Conservation (phyloP, 805 yeast genomes). For the Wickerhamiella bombiphila region DNA sequence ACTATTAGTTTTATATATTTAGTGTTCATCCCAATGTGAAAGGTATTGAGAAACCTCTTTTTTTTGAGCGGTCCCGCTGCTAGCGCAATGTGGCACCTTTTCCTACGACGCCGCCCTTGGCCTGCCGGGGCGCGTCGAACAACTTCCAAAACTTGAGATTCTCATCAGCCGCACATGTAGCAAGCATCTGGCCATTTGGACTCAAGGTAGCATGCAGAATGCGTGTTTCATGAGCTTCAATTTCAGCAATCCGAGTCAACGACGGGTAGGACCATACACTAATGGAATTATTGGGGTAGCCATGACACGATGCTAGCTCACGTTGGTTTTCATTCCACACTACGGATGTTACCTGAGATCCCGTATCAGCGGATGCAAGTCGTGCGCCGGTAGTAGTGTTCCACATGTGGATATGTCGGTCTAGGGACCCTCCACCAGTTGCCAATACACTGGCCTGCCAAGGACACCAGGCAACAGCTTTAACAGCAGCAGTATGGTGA, state of each 20-base stretch:
- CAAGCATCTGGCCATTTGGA: constrained; percentile 80
- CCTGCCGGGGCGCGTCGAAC: constrained; percentile 36
- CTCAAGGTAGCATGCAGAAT: constrained; percentile 71
- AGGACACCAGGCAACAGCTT: constrained; percentile 92
- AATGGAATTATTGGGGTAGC: constrained; percentile 76
- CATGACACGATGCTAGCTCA: constrained; percentile 89
- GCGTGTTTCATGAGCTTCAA: constrained; percentile 82
- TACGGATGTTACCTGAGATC: constrained; percentile 85
- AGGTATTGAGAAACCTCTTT: too few species aligned
- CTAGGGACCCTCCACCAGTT: constrained; percentile 95
- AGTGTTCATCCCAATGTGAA: too few species aligned
- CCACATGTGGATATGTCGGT: constrained; percentile 86
- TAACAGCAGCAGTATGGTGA: constrained; percentile 85
- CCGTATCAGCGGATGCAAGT: constrained; percentile 75
- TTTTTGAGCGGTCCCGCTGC: too few species aligned
- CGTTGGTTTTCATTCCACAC: constrained; percentile 55
- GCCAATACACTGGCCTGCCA: constrained; percentile 68
- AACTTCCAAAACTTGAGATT: constrained; percentile 89
- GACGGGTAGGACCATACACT: constrained; percentile 77
- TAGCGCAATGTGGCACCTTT: neutral
- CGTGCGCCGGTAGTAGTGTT: constrained; percentile 82
- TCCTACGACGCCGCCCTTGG: neutral
- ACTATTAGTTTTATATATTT: neutral
- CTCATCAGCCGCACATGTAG: constrained; percentile 94
- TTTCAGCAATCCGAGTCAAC: constrained; percentile 75